Evolutionary conservation across 2,329 filamentous ascomycete genomes (phyloP).

Genomic region (Elsinoe necatrix): DNA sequence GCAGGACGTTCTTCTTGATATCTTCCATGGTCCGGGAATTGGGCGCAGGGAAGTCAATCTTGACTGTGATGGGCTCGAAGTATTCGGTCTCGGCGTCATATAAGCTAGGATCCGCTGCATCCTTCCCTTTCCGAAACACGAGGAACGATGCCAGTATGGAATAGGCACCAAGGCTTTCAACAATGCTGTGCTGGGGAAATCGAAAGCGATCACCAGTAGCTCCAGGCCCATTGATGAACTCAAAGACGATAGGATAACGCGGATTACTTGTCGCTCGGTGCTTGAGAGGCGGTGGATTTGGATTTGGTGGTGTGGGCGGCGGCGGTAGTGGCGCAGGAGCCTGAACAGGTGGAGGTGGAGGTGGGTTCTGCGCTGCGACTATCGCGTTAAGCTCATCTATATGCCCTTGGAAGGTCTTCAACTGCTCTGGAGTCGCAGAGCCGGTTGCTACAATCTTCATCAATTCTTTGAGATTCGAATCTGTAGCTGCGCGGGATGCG

Average conservation of each 20-base stretch:
- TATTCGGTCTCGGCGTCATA: conserved; percentile 50
- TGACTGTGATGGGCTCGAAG: conserved; percentile 63
- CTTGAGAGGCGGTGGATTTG: conserved; percentile 39
- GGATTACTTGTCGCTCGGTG: conserved; percentile 43
- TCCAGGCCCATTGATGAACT: conserved; percentile 46
- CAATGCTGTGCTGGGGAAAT: conserved; percentile 68
- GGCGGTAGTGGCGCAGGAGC: conserved; percentile 17
- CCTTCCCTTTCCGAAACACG: conserved; percentile 63
- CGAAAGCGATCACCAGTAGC: conserved; percentile 66
- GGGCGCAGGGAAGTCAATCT: conserved; percentile 46
- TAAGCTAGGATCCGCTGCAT: conserved; percentile 33
- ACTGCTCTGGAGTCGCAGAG: conserved; percentile 59
- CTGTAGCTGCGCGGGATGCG: conserved; percentile 64
- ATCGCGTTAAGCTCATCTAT: conserved; percentile 67
- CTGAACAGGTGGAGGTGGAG: conserved; percentile 10
- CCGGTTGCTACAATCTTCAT: conserved; percentile 79
- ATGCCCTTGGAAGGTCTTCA: conserved; percentile 68
- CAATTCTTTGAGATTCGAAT: conserved; percentile 62
- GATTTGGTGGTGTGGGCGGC: conserved; percentile 13
- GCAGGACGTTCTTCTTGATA: conserved; percentile 48
- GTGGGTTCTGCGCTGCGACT: conserved; percentile 34
- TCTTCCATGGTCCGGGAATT: conserved; percentile 47
- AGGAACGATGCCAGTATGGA: conserved; percentile 68
- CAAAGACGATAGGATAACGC: conserved; percentile 59
- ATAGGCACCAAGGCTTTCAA: conserved; percentile 51